These are phyloP conservation scores for Hawksworthiomyces lignivorus DNA, from an alignment of 2,329 filamentous ascomycete species.

Conservation along the genomic window DNA sequence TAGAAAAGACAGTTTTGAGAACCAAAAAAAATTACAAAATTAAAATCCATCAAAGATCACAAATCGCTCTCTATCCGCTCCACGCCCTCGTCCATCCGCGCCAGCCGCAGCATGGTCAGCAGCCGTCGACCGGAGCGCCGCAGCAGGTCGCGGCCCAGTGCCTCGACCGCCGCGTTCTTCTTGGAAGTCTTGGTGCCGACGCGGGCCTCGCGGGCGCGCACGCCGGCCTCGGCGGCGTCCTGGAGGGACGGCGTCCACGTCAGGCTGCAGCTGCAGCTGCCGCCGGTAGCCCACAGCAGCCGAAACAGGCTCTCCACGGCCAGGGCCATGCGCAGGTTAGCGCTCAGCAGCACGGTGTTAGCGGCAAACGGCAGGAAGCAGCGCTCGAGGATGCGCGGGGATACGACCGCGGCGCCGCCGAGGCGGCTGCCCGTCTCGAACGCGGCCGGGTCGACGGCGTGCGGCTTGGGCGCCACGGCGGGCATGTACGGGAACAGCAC, in stretches of 20 bases:
- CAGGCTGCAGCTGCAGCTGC: conserved; percentile 18
- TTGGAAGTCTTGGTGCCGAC: conserved; percentile 27
- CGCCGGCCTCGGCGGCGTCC: conserved; percentile 36
- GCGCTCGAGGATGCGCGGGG: conserved; percentile 38
- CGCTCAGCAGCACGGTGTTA: conserved; percentile 49
- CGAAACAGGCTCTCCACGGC: conserved; percentile 59
- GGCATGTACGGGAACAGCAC: conserved; percentile 39
- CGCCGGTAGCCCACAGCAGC: conserved; percentile 32
- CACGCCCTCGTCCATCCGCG: conserved; percentile 24
- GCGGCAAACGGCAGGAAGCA: conserved; percentile 62
- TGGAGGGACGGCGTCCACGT: conserved; percentile 29
- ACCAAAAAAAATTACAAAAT: too few relatives aligned
- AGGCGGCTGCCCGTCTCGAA: conserved; percentile 25
- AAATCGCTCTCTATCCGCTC: too few relatives aligned
- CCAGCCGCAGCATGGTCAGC: conserved; percentile 28
- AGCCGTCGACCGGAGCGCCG: conserved; percentile 38
- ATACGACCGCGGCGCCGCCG: conserved; percentile 24
- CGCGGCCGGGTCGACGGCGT: conserved; percentile 28
- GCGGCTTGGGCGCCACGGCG: conserved; percentile 33
- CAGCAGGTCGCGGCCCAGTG: conserved; percentile 34
- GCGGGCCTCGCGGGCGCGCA: conserved; percentile 41
- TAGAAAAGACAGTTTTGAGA: too few relatives aligned
- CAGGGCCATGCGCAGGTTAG: conserved; percentile 67
- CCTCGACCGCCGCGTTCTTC: conserved; percentile 26
- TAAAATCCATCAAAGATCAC: too few relatives aligned